Evolutionary conservation across 2,329 filamentous ascomycete genomes (phyloP), one percentile per base, ranked within the genome.

Genomic region (Aspergillus awamori): DNA sequence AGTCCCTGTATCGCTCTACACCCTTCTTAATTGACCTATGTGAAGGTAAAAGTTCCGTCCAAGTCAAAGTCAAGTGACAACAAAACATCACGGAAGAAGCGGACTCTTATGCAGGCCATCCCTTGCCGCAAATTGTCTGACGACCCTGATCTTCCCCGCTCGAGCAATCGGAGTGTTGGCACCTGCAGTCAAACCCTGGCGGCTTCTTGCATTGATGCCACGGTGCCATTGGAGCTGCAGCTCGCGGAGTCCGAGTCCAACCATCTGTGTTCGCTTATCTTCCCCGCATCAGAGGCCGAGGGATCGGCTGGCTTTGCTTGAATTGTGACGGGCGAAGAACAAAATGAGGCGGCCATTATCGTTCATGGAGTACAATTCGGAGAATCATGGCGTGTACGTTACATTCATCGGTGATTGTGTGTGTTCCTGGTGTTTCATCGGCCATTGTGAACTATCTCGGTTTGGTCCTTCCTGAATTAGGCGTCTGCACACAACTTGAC

Each of bases 151-250:
- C 24, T 11, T 22, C 53, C 53, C 53, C 53, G 53, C 53, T 33
- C 53, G 26, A 28, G 28, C 26, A n/a, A n/a, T 15, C 45, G 11
- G 8, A 49, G 22, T 24, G 43, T 13, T 47, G 43, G 13, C 24
- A 49, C 5, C 45, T 49, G 45, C 45, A 49, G 45, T 7, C 10
- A 28, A 10, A 26, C 45, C 47, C 47, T 33, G 10, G 39, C 39
- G 26, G n/a, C 8, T 43, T 11, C 15, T 33, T 26, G 39, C 53
- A 47, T 26, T 38, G 26, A 56, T 56, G 36, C 39, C 53, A 56
- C 53, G 39, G 53, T 56, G 17, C 53, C 53, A 47, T 56, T 30
- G 24, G n/a, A 30, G 15, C 41, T 56, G 53, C 53, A 56, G 53
- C 38, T 55, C 11, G 39, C 13, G 33, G 39, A n/a, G 13, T 13